Evolutionary conservation across 2,329 filamentous ascomycete genomes (phyloP).

Genomic region (Hypocreales sp.): DNA sequence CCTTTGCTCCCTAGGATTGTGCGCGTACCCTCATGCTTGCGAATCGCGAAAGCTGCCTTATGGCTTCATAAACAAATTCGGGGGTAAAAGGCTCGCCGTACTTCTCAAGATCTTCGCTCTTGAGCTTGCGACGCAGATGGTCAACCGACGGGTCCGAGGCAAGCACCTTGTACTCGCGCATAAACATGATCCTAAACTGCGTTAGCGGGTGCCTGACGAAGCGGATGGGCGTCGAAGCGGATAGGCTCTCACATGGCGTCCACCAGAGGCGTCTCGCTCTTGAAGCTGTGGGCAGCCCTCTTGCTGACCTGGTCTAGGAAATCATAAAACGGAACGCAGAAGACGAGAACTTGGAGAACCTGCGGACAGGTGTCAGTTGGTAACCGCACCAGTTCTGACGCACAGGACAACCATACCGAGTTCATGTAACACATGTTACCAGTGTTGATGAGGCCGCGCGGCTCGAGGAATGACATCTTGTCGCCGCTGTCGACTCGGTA

Average conservation of each 20-base stretch:
- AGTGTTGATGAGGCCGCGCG: constrained; percentile 85
- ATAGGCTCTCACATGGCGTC: constrained; percentile 61
- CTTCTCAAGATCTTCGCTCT: constrained; percentile 70
- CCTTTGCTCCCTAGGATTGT: background rate
- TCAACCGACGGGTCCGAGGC: constrained; percentile 63
- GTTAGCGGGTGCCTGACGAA: background rate
- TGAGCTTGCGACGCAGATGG: constrained; percentile 57
- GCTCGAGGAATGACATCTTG: constrained; percentile 74
- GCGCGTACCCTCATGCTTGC: constrained; percentile 70
- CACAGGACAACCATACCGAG: constrained; percentile 45
- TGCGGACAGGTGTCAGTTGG: constrained; percentile 28
- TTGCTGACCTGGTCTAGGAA: constrained; percentile 80
- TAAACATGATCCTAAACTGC: constrained; percentile 68
- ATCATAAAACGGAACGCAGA: constrained; percentile 85
- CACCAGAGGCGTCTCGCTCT: constrained; percentile 83
- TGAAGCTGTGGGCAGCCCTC: constrained; percentile 78
- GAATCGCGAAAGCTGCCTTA: constrained; percentile 74
- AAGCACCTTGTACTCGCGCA: constrained; percentile 80
- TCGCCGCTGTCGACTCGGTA: constrained; percentile 52
- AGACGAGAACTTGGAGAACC: constrained; percentile 91
- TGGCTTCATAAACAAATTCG: constrained; percentile 90
- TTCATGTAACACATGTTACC: constrained; percentile 99
- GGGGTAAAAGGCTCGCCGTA: constrained; percentile 86
- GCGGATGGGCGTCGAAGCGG: no score
- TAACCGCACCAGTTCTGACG: no score